phyloP scores from a whole-genome alignment of 208 protist species.

The Crithidia sp. region DNA sequence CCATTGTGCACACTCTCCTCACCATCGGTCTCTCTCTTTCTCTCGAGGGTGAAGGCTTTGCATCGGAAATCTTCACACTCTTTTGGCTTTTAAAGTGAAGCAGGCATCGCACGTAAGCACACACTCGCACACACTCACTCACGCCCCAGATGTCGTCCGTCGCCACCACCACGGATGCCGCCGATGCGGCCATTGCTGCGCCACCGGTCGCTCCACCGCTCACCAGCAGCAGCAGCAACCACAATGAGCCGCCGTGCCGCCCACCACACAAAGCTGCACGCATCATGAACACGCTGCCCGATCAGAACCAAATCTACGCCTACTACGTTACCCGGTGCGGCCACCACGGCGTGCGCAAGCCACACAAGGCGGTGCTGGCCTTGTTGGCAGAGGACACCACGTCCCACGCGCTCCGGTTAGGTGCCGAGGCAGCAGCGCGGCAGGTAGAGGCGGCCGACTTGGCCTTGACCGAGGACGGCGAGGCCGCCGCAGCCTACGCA shows the following conservation, averaged over 20 bases:
- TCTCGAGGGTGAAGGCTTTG: too few species aligned
- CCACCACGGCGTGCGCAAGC: slow-evolving; percentile 55
- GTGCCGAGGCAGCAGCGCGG: slow-evolving; percentile 39
- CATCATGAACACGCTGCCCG: slow-evolving; percentile 28
- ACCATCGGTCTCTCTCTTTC: too few species aligned
- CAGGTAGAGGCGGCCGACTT: slow-evolving; percentile 39
- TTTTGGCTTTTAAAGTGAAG: too few species aligned
- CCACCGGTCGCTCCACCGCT: too few species aligned
- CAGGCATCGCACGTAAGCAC: too few species aligned
- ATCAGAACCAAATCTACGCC: slow-evolving; percentile 75
- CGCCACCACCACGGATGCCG: too few species aligned
- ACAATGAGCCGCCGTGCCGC: not conserved
- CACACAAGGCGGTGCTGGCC: slow-evolving; percentile 48
- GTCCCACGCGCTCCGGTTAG: slow-evolving; percentile 37
- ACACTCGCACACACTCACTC: too few species aligned
- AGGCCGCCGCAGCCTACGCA: not conserved
- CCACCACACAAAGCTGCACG: not conserved
- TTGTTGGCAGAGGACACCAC: slow-evolving; percentile 61
- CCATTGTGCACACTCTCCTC: too few species aligned
- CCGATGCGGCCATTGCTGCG: too few species aligned
- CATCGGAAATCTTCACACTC: too few species aligned
- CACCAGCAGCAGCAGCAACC: not conserved
- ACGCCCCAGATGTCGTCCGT: too few species aligned
- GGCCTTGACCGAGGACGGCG: slow-evolving; percentile 36
- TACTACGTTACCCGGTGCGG: slow-evolving; percentile 71